Conservation (phyloP, 2,329 filamentous ascomycete species). For the Fusarium acutatum region DNA sequence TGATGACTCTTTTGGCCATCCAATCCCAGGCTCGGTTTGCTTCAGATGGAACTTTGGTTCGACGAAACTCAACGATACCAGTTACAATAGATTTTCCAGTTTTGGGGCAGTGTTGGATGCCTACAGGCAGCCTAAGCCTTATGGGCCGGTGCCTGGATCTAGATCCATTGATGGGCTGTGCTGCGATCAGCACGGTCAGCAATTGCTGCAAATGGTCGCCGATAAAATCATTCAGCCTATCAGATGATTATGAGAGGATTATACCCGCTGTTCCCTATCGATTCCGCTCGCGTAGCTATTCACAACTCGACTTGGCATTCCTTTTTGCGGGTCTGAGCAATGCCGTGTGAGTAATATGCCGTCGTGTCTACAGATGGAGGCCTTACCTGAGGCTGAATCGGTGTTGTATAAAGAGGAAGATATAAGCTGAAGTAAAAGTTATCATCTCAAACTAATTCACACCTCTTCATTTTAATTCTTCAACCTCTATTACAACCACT, state of each 20-base stretch:
- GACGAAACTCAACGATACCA: neutral
- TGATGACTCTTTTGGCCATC: neutral
- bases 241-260: neutral
- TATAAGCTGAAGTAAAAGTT: neutral
- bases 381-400: neutral
- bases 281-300: neutral
- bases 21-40: neutral
- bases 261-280: too few species aligned
- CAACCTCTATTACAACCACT: neutral
- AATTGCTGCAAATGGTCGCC: neutral
- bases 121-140: constrained; percentile 5
- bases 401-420: constrained; percentile 6
- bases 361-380: neutral
- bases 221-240: neutral
- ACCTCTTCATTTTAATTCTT: neutral
- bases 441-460: neutral
- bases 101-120: neutral
- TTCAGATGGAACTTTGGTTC: neutral
- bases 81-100: neutral
- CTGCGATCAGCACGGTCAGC: neutral
- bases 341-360: constrained; percentile 30
- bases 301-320: neutral
- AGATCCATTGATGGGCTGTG: constrained; percentile 15
- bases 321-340: neutral
- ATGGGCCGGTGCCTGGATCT: constrained; percentile 14